These are phyloP conservation scores for Alternaria angustiovoidea DNA, from an alignment of 2,329 filamentous ascomycete genomes.

Conservation along the genomic window DNA sequence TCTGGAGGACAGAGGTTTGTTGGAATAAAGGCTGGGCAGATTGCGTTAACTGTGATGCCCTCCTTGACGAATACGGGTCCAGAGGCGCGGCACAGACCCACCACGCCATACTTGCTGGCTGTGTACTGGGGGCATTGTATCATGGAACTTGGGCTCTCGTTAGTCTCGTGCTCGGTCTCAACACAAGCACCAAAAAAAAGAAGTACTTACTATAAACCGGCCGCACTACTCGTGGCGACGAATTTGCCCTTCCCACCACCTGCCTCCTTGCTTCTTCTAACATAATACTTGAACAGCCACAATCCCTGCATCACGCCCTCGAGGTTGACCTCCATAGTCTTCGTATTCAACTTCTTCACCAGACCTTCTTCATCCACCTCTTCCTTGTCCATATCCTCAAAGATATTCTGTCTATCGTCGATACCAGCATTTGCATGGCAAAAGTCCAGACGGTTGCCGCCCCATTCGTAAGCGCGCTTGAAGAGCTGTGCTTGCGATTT, in stretches of 20 bases:
- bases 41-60: slow-evolving; percentile 52
- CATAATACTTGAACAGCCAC: slow-evolving; percentile 55
- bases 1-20: slow-evolving; percentile 52
- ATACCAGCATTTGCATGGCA: slow-evolving; percentile 57
- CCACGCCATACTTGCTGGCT: slow-evolving; percentile 53
- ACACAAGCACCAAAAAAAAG: not conserved
- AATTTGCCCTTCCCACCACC: slow-evolving; percentile 50
- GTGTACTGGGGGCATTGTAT: slow-evolving; percentile 53
- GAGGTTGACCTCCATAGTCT: slow-evolving; percentile 52
- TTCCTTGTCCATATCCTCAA: slow-evolving; percentile 40
- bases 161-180: not conserved
- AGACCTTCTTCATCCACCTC: slow-evolving; percentile 46
- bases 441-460: slow-evolving; percentile 53
- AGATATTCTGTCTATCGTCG: slow-evolving; percentile 51
- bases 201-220: slow-evolving; percentile 48
- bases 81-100: slow-evolving; percentile 50
- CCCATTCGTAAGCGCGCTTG: slow-evolving; percentile 53
- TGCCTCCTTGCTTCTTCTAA: slow-evolving; percentile 46
- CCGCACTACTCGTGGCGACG: slow-evolving; percentile 51
- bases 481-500: slow-evolving; percentile 51
- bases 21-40: slow-evolving; percentile 52
- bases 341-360: slow-evolving; percentile 50
- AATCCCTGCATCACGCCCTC: slow-evolving; percentile 53
- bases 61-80: slow-evolving; percentile 46
- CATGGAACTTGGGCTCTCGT: slow-evolving; percentile 22